Evolutionary conservation across 352 stramenopile species (phyloP), one percentile per base, ranked within the genome.

Genomic region (Blastocystis hominis): DNA sequence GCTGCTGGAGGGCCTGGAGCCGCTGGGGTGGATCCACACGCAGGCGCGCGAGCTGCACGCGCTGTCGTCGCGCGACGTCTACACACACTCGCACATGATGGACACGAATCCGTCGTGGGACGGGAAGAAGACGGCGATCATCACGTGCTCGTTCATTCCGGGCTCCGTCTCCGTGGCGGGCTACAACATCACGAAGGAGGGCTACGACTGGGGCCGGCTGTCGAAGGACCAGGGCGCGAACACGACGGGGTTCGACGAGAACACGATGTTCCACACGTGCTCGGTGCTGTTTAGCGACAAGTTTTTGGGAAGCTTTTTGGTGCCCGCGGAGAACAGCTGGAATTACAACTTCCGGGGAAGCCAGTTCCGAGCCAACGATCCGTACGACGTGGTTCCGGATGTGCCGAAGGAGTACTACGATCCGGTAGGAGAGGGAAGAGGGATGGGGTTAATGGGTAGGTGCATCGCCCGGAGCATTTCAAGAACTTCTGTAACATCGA

Each of bases 321-420:
- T 99, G 66, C 97, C 97, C 6, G 94, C 98, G 66, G 95, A 98
- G 86, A 94, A 97, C 30, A 91, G 98, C 72, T 99, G 97, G 97
- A 99, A 99, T 91, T 99, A 98, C 92, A 99, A 99, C 89, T 99
- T 99, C 89, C 97, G 98, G 93, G 97, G 96, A 76, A 95, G 98
- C 59, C 98, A 98, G 90, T 96, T 98, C 92, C 97, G 94, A 72
- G 93, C 92, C 30, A 93, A 92, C 53, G 98, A 99, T 96, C 95
- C 98, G 88, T 99, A 99, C 89, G 91, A 93, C 88, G 90, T 99
- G 50, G 97, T 96, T 89, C 93, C 98, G 50, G 96, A 96, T 88
- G 96, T 97, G 89, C 97, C 97, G n/a, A 97, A 98, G 90, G 94
- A 95, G 81, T 99, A 98, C 89, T 99, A 99, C 91, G 93, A 98